A percentile compares a stretch with the other conserved stretches of the same genome.
phyloP scores from a whole-genome alignment of 768 basidiomycete genomes.

The Phaffia tasmanica region DNA sequence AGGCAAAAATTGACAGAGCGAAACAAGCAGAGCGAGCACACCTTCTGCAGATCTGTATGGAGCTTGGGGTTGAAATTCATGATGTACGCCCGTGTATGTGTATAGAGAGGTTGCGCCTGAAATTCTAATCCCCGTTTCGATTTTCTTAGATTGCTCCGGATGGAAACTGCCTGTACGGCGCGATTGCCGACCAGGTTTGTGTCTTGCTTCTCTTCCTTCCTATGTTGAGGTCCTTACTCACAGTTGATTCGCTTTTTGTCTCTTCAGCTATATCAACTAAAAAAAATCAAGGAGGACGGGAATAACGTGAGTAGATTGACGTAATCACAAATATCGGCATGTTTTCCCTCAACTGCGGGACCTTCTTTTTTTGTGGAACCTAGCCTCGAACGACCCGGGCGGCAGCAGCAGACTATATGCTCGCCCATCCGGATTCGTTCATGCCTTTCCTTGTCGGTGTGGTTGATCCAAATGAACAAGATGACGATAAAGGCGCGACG shows the following conservation, averaged over 20 bases:
- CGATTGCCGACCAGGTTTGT: slow-evolving; percentile 79
- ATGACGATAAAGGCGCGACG: slow-evolving; percentile 59
- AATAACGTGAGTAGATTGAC: not conserved
- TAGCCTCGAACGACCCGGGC: slow-evolving; percentile 53
- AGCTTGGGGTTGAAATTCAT: slow-evolving; percentile 23
- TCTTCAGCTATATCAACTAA: no score
- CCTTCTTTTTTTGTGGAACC: slow-evolving; percentile 40
- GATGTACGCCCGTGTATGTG: slow-evolving; percentile 11
- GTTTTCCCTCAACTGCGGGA: not conserved
- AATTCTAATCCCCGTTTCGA: not conserved
- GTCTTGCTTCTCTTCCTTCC: slow-evolving; percentile 33
- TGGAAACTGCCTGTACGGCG: slow-evolving; percentile 90
- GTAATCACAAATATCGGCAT: not conserved
- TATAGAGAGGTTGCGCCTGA: not conserved
- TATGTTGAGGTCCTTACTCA: slow-evolving; percentile 10
- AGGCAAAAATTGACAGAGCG: slow-evolving; percentile 17
- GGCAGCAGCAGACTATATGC: slow-evolving; percentile 70
- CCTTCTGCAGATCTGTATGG: slow-evolving; percentile 26
- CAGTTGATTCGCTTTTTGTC: not conserved
- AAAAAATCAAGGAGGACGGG: not conserved
- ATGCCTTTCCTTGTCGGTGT: slow-evolving; percentile 63
- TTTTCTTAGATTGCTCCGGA: slow-evolving; percentile 69
- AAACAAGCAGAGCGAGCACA: slow-evolving; percentile 23
- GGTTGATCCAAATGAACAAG: slow-evolving; percentile 32
- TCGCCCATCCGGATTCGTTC: slow-evolving; percentile 74